These are phyloP conservation scores for Gossypium herbaceum DNA, from an alignment of 345 rosid species.

Conservation along the genomic window DNA sequence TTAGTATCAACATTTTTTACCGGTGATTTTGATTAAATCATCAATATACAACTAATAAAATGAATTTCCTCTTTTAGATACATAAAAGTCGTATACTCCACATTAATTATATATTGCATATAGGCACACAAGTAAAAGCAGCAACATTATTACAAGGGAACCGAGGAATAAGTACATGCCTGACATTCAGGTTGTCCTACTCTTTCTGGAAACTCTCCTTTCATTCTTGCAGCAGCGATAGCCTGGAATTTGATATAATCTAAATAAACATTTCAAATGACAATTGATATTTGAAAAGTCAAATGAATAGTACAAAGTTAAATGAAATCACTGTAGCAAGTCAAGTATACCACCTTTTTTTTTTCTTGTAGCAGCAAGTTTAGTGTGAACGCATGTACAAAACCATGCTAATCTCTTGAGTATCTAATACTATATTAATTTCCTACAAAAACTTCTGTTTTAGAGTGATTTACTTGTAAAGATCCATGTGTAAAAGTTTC, in stretches of 20 bases:
- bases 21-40: conserved; percentile 1
- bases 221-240: conserved; percentile 85
- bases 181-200: conserved; percentile 95
- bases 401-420: conserved; percentile 9
- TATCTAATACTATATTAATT: neutral
- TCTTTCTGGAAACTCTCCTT: conserved; percentile 96
- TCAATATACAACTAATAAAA: neutral
- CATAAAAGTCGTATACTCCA: neutral
- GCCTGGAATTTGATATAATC: conserved; percentile 49
- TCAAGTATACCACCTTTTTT: neutral
- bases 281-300: neutral
- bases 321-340: conserved; percentile 5
- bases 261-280: conserved; percentile 22
- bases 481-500: neutral
- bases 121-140: neutral
- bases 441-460: neutral
- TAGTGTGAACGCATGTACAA: neutral
- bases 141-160: neutral
- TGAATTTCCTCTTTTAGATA: neutral
- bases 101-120: neutral
- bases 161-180: conserved; percentile 41
- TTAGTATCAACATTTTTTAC: neutral
- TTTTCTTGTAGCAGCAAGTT: neutral
- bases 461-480: neutral
- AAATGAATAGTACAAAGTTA: neutral